Percentiles rank a stretch among this genome's conserved stretches.
Conservation (phyloP, 1,284 basidiomycete genomes). For the Fistulinella cinereoalba region DNA sequence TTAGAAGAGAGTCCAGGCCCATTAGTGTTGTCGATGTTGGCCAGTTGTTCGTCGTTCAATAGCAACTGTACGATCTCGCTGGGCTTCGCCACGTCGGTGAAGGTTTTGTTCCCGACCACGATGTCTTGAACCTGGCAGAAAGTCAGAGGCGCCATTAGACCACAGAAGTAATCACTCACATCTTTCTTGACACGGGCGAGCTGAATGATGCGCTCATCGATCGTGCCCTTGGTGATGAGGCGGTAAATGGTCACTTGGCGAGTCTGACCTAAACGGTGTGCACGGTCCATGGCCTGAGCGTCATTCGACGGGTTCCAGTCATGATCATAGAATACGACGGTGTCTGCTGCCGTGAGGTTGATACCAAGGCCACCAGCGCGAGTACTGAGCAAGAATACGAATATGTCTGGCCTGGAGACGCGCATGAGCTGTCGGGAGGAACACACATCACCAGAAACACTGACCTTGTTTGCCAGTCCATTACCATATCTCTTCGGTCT, state of each 20-base stretch:
- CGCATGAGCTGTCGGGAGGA: slow-evolving; percentile 5
- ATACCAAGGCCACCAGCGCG: slow-evolving; percentile 97
- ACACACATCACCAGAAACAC: slow-evolving; percentile 25
- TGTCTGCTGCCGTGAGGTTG: slow-evolving; percentile 97
- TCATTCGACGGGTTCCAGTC: slow-evolving; percentile 99
- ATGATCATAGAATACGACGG: slow-evolving; percentile 98
- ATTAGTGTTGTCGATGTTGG: slow-evolving; percentile 50
- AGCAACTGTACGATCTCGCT: slow-evolving; percentile 97
- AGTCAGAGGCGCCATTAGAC: not conserved
- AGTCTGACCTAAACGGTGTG: slow-evolving; percentile 97
- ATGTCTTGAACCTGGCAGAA: slow-evolving; percentile 89
- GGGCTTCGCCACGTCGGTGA: slow-evolving; percentile 89
- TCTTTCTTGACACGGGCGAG: slow-evolving; percentile 95
- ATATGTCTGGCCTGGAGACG: slow-evolving; percentile 78
- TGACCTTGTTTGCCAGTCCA: slow-evolving; percentile 97
- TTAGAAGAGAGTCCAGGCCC: slow-evolving; percentile 40
- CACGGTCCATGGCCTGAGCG: slow-evolving; percentile 99
- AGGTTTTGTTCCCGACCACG: slow-evolving; percentile 95
- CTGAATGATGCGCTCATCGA: slow-evolving; percentile 97
- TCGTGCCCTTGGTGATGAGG: slow-evolving; percentile 94
- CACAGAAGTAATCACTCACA: slow-evolving; percentile 44
- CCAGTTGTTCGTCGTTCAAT: slow-evolving; percentile 91
- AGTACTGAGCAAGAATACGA: slow-evolving; percentile 94
- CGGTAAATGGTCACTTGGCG: slow-evolving; percentile 99
- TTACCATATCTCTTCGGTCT: slow-evolving; percentile 98